Base-by-base conservation (phyloP, 108 stramenopile species). In the Stephanodiscus triporus region DNA sequence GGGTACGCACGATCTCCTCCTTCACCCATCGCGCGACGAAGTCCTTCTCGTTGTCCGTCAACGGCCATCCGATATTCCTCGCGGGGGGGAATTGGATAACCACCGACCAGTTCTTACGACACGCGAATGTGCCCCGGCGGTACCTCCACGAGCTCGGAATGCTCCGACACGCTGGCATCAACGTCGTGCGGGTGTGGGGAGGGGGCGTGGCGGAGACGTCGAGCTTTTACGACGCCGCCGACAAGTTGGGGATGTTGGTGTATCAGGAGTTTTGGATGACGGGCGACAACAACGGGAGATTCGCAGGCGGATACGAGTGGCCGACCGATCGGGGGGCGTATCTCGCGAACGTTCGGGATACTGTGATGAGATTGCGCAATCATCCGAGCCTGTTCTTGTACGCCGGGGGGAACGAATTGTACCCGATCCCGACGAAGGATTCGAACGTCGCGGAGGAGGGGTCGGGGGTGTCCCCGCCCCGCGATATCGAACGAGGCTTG, bases 241-340 rank as follows among this genome's bases (percentile, higher is more conserved):
- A 93, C 76, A 78, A 65, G 54, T 24, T 80, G 20, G 92, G 92
- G 3, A 80, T 93, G 63, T 38, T 93, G 24, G 45, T 93, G 3
- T 87, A 84, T 50, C 89, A 90, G 62, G 91, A 91, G 42, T 77
- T 87, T 68, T 87, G 84, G 84, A 85, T 87, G 87, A 76, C 87
- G 51, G 87, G 87, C 14, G 87, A 87, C 65, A 85, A 87, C 71
- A 87, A 87, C 55, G 87, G 87, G 48, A 80, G 80, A 20, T 77
- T 79, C 61, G 87, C 78, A 9, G 87, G 87, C 19, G 61, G 56
- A n/a, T 77, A 80, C 56, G 66, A 63, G 26, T 85, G 80, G 70
- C 87, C 87, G 45, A 51, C 61, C 11, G 78, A 87, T 67, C 79
- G 71, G 43, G 60, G 56, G 13, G 29, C 73, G 1, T 87, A 85